Conservation (phyloP, 495 filamentous ascomycete genomes). For the Clohesyomyces aquaticus region DNA sequence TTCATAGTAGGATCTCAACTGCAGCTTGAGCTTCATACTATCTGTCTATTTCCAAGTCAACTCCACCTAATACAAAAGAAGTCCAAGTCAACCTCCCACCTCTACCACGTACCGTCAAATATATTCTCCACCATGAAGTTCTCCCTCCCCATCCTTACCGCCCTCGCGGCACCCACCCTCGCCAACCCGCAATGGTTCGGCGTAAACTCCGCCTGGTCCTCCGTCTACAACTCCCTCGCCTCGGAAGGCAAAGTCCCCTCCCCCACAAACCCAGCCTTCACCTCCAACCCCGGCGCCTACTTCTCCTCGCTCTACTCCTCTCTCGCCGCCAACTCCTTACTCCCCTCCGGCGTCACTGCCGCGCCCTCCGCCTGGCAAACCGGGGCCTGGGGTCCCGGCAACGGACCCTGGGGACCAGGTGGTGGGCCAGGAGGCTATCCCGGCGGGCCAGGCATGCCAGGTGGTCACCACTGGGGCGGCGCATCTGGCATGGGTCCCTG, state of each 20-base stretch:
- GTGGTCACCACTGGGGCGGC: constrained; percentile 17
- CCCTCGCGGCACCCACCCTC: constrained; percentile 5
- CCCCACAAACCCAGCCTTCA: constrained; percentile 14
- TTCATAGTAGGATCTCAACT: too few relatives aligned
- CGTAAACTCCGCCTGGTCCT: not conserved
- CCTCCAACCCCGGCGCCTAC: constrained; percentile 11
- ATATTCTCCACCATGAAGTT: constrained; percentile 10
- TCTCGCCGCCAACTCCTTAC: constrained; percentile 8
- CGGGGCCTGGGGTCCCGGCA: constrained; percentile 18
- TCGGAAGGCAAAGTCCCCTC: constrained; percentile 1
- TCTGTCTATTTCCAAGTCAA: constrained; percentile 2
- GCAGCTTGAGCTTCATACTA: too few relatives aligned
- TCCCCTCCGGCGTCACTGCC: constrained; percentile 17
- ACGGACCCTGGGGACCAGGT: constrained; percentile 22
- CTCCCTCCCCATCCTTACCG: not conserved
- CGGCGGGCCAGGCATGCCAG: not conserved
- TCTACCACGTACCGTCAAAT: not conserved
- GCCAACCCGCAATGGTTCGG: constrained; percentile 1
- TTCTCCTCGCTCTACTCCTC: constrained; percentile 18
- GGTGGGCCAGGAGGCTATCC: constrained; percentile 23
- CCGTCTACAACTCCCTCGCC: constrained; percentile 16
- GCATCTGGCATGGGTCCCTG: constrained; percentile 17
- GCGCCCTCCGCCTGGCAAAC: not conserved
- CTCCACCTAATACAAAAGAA: not conserved
- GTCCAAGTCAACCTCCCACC: not conserved